These are phyloP conservation scores for Diplosphaera chodatii DNA, from an alignment of 139 green algal genomes.

Conservation along the genomic window DNA sequence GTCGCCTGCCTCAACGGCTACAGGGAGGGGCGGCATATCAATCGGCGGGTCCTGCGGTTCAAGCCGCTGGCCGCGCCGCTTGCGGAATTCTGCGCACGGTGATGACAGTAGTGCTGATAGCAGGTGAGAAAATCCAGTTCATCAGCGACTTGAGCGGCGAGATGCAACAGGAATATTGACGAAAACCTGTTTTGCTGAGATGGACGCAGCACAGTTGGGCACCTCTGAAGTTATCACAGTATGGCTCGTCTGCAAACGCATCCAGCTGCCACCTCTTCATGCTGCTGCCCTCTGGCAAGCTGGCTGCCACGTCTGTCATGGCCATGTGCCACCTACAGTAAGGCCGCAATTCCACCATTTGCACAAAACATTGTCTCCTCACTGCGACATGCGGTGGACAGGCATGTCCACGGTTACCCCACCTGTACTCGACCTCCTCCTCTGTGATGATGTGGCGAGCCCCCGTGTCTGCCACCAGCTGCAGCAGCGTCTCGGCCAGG, in stretches of 20 bases:
- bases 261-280: constrained; percentile 4
- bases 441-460: constrained; percentile 42
- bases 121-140: too few relatives aligned
- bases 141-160: too few relatives aligned
- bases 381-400: too few relatives aligned
- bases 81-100: constrained; percentile 16
- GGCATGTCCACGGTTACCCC: too few relatives aligned
- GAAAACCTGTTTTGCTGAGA: too few relatives aligned
- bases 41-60: constrained; percentile 2
- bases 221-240: constrained; percentile 10
- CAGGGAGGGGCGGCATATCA: constrained; percentile 3
- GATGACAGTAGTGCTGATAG: too few relatives aligned
- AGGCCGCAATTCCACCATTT: too few relatives aligned
- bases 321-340: constrained; percentile 17
- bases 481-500: constrained; percentile 24
- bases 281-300: not conserved
- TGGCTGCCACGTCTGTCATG: not conserved
- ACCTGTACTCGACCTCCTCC: constrained; percentile 55
- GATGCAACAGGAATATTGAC: too few relatives aligned
- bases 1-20: not conserved
- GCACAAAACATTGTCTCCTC: too few relatives aligned
- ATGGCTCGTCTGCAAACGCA: constrained; percentile 4
- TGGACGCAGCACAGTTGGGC: not conserved
- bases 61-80: not conserved
- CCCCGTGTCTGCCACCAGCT: constrained; percentile 12